Evolutionary conservation across 352 stramenopile genomes (phyloP).

Genomic region (Plasmopara viticola): DNA sequence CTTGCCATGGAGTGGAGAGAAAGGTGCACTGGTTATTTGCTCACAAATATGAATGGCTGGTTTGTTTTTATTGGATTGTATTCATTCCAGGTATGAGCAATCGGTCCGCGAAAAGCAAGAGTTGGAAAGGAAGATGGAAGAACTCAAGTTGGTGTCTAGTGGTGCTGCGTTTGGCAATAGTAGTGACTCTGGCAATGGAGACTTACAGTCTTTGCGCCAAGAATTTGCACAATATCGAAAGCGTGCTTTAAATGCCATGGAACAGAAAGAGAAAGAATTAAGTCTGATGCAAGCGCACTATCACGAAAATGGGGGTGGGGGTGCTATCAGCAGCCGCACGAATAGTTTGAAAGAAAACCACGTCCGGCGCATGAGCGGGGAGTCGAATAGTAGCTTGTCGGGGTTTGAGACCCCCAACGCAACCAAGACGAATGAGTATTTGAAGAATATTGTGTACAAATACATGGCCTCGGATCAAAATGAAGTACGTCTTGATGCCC

Average conservation of each 20-base stretch:
- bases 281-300: constrained; percentile 62
- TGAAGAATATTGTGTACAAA: constrained; percentile 90
- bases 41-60: neutral
- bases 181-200: constrained; percentile 28
- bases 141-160: constrained; percentile 42
- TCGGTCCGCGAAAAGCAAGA: constrained; percentile 69
- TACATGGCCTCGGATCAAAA: constrained; percentile 86
- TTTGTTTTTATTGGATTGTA: neutral
- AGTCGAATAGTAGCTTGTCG: constrained; percentile 72
- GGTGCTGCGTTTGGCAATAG: constrained; percentile 19
- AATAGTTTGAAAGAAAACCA: constrained; percentile 39
- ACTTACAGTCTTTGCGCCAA: constrained; percentile 60
- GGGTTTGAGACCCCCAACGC: constrained; percentile 76
- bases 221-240: constrained; percentile 80
- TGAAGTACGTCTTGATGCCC: constrained; percentile 32
- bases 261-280: constrained; percentile 80
- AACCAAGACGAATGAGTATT: constrained; percentile 83
- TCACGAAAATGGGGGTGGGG: constrained; percentile 33
- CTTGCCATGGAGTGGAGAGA: constrained; percentile 82
- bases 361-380: constrained; percentile 64
- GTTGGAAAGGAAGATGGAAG: constrained; percentile 66
- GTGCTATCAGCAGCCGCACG: constrained; percentile 28
- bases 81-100: constrained; percentile 55
- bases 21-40: constrained; percentile 23
- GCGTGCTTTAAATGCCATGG: constrained; percentile 65